phyloP scores from a whole-genome alignment of 768 basidiomycete genomes.

The Tricholoma furcatifolium region DNA sequence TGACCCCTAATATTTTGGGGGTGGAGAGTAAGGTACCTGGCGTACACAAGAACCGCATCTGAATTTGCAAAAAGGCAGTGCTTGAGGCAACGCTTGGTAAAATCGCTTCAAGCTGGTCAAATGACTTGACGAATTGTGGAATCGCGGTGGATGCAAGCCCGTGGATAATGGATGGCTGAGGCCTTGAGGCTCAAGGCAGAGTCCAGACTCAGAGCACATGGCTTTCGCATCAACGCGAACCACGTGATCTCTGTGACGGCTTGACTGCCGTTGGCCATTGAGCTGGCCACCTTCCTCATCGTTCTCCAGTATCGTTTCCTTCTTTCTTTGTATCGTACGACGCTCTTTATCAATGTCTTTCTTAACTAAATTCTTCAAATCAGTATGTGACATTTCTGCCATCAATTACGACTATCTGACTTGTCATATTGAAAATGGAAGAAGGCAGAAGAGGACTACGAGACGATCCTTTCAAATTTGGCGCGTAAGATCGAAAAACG shows the following conservation, averaged over 20 bases:
- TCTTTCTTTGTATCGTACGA: background rate
- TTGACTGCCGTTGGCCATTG: background rate
- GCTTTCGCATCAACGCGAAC: background rate
- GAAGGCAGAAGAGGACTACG: constrained; percentile 73
- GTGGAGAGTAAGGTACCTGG: background rate
- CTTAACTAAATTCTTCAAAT: constrained; percentile 10
- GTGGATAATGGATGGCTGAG: too few species aligned
- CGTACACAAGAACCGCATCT: background rate
- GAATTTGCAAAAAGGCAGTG: too few species aligned
- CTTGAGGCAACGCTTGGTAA: too few species aligned
- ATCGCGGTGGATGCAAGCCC: too few species aligned
- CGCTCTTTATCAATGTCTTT: constrained; percentile 19
- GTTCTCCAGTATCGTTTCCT: background rate
- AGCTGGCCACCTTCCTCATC: constrained; percentile 5
- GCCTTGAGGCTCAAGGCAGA: too few species aligned
- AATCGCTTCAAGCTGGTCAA: too few species aligned
- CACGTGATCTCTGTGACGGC: constrained; percentile 12
- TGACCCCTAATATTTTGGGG: too few species aligned
- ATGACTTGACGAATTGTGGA: too few species aligned
- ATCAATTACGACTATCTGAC: background rate
- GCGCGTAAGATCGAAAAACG: constrained; percentile 71
- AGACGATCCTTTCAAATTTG: constrained; percentile 65
- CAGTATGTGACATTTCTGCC: constrained; percentile 3
- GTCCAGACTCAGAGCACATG: too few species aligned
- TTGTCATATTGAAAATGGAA: constrained; percentile 17